These are phyloP conservation scores for Aurifilum marmelostoma DNA, from an alignment of 2,329 filamentous ascomycete species.

Conservation along the genomic window DNA sequence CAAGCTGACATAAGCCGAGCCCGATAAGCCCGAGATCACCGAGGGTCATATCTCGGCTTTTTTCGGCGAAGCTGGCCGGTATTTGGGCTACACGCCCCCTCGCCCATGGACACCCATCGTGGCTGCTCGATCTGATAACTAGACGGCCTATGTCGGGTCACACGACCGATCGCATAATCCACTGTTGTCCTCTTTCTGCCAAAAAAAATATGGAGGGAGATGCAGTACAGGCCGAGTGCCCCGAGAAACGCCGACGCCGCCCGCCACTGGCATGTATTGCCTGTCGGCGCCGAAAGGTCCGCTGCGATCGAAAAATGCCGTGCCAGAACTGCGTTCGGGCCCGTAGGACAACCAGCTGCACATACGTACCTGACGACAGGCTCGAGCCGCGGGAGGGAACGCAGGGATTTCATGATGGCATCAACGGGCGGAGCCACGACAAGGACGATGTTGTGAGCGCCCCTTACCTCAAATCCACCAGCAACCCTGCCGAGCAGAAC, in stretches of 20 bases:
- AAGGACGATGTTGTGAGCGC: conserved; percentile 17
- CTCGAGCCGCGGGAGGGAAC: conserved; percentile 20
- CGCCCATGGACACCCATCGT: not conserved
- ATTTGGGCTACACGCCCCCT: not conserved
- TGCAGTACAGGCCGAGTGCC: not conserved
- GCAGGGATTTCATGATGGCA: conserved; percentile 6
- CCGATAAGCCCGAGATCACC: not conserved
- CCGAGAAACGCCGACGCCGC: conserved; percentile 30
- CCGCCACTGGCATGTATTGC: conserved; percentile 40
- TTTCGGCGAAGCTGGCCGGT: conserved; percentile 1
- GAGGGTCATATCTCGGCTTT: not conserved
- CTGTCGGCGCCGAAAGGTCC: conserved; percentile 49
- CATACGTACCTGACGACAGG: conserved; percentile 37
- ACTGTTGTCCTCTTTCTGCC: not conserved
- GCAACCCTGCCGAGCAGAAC: not conserved
- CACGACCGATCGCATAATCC: not conserved
- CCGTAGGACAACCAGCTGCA: conserved; percentile 38
- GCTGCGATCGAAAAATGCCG: conserved; percentile 46
- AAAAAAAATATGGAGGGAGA: conserved; percentile 5
- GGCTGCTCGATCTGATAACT: conserved; percentile 2
- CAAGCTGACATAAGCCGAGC: not conserved
- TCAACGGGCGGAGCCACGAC: conserved; percentile 14
- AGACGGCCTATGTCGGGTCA: not conserved
- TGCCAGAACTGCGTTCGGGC: conserved; percentile 48
- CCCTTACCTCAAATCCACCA: conserved; percentile 1